Evolutionary conservation across 2,329 filamentous ascomycete species (phyloP).

Genomic region (Escovopsis sp.): DNA sequence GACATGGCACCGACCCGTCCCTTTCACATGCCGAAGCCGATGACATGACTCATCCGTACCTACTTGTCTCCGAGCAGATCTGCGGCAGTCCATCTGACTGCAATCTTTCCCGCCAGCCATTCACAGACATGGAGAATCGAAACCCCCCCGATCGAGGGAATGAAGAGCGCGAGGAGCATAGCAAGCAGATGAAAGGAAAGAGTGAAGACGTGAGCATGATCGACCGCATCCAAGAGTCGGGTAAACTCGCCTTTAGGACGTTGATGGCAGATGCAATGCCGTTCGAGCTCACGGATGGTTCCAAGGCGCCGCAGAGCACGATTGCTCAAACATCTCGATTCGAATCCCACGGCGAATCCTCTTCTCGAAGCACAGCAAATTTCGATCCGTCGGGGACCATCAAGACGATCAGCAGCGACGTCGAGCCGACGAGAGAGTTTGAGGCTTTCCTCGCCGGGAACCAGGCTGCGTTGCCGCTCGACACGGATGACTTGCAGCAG

Average conservation of each 20-base stretch:
- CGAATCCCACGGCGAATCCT: background rate
- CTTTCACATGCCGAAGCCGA: too few species aligned
- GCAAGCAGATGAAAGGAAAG: slow-evolving; percentile 7
- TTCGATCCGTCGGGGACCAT: background rate
- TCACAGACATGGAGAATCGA: background rate
- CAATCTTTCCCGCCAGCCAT: background rate
- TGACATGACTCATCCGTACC: too few species aligned
- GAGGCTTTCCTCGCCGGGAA: slow-evolving; percentile 1
- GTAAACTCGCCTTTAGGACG: slow-evolving; percentile 13
- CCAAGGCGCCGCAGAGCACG: background rate
- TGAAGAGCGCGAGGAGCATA: background rate
- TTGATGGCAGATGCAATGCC: slow-evolving; percentile 6
- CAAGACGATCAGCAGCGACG: background rate
- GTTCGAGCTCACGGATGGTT: background rate
- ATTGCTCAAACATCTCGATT: background rate
- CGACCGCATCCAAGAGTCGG: slow-evolving; percentile 14
- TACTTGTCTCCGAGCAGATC: too few species aligned
- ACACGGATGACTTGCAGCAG: slow-evolving; percentile 7
- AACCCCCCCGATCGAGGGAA: background rate
- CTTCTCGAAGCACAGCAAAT: background rate
- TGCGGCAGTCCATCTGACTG: too few species aligned
- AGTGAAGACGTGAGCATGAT: slow-evolving; percentile 5
- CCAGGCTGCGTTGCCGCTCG: background rate
- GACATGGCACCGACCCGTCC: too few species aligned
- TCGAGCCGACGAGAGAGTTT: background rate